phyloP scores from a whole-genome alignment of 768 basidiomycete species.

The Crepidotus variabilis region DNA sequence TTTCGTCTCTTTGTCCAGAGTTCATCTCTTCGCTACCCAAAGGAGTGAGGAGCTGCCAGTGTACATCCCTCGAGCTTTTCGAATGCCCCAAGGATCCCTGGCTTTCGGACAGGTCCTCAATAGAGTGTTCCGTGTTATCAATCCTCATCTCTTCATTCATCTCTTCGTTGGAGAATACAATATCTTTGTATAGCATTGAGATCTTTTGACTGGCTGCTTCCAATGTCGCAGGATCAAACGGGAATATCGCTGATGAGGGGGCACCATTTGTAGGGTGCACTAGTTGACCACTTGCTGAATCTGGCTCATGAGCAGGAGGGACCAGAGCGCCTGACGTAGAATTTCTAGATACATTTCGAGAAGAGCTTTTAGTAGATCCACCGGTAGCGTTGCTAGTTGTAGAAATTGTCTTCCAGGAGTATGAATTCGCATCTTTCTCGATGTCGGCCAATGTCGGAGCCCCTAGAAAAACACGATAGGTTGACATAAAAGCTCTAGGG shows the following conservation, averaged over 20 bases:
- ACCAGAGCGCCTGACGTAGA: not conserved
- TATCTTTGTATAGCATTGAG: constrained; percentile 65
- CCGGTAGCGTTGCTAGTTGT: constrained; percentile 12
- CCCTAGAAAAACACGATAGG: constrained; percentile 54
- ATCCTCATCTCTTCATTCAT: constrained; percentile 20
- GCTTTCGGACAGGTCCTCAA: constrained; percentile 10
- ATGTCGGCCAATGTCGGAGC: constrained; percentile 37
- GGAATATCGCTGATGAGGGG: constrained; percentile 33
- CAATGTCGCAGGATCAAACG: constrained; percentile 41
- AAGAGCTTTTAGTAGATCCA: not conserved
- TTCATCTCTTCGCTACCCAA: not conserved
- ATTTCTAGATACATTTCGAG: constrained; percentile 2
- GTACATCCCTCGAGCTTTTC: too few relatives aligned
- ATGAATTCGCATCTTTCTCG: constrained; percentile 27
- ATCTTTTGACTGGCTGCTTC: constrained; percentile 69
- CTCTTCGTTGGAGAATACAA: constrained; percentile 54
- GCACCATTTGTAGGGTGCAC: not conserved
- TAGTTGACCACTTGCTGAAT: not conserved
- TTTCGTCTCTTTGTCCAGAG: constrained; percentile 8
- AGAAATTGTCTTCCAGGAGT: constrained; percentile 46
- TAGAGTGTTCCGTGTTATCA: constrained; percentile 16
- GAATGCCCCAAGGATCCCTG: too few relatives aligned
- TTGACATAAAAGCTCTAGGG: constrained; percentile 8
- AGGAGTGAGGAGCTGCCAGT: too few relatives aligned
- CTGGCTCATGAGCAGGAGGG: not conserved